Evolutionary conservation across 441 rosid species (phyloP).

Genomic region (Syzygium malaccense): DNA sequence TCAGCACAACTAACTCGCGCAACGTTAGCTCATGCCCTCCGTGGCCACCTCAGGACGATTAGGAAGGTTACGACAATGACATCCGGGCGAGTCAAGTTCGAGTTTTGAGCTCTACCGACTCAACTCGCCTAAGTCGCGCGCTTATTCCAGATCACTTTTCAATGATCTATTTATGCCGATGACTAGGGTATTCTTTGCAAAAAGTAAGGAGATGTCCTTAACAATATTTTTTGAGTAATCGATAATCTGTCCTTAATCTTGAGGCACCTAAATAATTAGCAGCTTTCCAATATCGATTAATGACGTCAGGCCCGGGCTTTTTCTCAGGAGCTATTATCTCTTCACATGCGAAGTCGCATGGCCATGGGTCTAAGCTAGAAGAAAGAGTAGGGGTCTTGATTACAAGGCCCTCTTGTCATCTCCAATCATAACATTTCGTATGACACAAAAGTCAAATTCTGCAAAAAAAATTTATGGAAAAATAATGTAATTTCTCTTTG

Average conservation of each 20-base stretch:
- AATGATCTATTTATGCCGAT: neutral
- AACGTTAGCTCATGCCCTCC: neutral
- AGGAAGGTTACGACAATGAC: neutral
- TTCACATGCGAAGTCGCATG: neutral
- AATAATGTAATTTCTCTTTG: neutral
- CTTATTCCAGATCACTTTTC: neutral
- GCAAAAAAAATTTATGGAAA: neutral
- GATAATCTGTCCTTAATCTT: neutral
- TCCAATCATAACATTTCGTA: neutral
- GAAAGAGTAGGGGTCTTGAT: neutral
- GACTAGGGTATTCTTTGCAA: neutral
- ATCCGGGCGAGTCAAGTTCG: neutral
- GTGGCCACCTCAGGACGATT: rapidly evolving
- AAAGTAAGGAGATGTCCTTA: neutral
- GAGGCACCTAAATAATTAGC: neutral
- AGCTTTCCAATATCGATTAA: neutral
- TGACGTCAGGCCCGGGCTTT: neutral
- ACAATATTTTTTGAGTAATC: neutral
- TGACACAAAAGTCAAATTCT: neutral
- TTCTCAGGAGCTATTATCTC: neutral
- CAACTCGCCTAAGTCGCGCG: too few relatives aligned
- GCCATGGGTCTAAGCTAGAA: neutral
- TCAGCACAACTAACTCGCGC: too few relatives aligned
- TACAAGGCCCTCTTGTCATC: neutral
- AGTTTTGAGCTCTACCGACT: neutral